phyloP scores from a whole-genome alignment of 352 stramenopile species.

The Phytophthora sp. region DNA sequence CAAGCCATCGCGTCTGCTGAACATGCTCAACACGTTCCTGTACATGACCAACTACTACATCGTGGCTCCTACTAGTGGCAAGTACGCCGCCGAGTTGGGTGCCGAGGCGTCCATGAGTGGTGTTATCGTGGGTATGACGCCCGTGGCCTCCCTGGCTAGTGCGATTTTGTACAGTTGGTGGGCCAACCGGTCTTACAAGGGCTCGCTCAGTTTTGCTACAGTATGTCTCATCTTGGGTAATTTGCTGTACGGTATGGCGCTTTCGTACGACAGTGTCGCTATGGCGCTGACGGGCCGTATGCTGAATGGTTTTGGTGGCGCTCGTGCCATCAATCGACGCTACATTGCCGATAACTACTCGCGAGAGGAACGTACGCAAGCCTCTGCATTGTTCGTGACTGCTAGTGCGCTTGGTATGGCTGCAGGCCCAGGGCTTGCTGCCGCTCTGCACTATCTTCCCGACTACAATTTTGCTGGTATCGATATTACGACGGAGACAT shows the following conservation, averaged over 20 bases:
- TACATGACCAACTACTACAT: slow-evolving; percentile 99
- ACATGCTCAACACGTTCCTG: slow-evolving; percentile 95
- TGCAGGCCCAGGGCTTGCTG: slow-evolving; percentile 83
- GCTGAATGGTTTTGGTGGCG: slow-evolving; percentile 93
- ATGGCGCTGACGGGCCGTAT: slow-evolving; percentile 92
- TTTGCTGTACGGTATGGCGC: slow-evolving; percentile 85
- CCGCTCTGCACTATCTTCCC: slow-evolving; percentile 71
- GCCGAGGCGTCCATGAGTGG: slow-evolving; percentile 89
- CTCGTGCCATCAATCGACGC: slow-evolving; percentile 90
- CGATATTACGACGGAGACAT: slow-evolving; percentile 87
- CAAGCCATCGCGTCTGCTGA: slow-evolving; percentile 87
- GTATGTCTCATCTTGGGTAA: slow-evolving; percentile 88
- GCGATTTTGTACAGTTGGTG: slow-evolving; percentile 96
- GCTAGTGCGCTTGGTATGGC: slow-evolving; percentile 93
- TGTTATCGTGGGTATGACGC: slow-evolving; percentile 97
- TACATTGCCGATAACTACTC: slow-evolving; percentile 92
- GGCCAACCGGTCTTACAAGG: slow-evolving; percentile 91
- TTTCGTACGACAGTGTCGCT: slow-evolving; percentile 77
- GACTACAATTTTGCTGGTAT: slow-evolving; percentile 69
- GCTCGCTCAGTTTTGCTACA: slow-evolving; percentile 84
- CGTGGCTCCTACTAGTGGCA: slow-evolving; percentile 93
- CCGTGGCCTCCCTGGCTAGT: slow-evolving; percentile 93
- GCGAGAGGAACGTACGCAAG: slow-evolving; percentile 89
- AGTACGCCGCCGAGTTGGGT: slow-evolving; percentile 92
- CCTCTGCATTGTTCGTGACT: slow-evolving; percentile 93